Conservation (phyloP, 768 basidiomycete species). For the Leccinellum rugosiceps region DNA sequence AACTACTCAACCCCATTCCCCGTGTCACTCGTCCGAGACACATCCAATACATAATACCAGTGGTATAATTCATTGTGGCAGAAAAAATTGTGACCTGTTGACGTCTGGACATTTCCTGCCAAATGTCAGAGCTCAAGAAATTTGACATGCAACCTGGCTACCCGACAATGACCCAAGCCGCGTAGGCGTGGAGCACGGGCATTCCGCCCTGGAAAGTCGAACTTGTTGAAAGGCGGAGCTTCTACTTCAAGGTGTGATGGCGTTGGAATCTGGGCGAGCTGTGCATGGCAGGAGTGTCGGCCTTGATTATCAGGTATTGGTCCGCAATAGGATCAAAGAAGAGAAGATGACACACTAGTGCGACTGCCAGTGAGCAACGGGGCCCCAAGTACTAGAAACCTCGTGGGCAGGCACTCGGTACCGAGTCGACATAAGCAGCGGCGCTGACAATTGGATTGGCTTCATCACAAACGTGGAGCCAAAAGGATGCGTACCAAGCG, state of each 20-base stretch:
- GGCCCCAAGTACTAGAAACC: too few species aligned
- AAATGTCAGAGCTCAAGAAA: not conserved
- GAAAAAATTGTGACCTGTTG: not conserved
- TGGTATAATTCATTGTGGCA: not conserved
- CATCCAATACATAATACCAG: not conserved
- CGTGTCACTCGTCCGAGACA: not conserved
- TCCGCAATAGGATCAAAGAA: too few species aligned
- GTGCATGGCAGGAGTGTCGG: not conserved
- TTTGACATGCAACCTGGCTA: not conserved
- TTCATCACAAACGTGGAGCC: not conserved
- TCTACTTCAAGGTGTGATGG: too few species aligned
- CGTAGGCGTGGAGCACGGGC: not conserved
- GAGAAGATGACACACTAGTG: not conserved
- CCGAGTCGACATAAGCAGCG: not conserved
- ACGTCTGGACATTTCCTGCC: conserved; percentile 2
- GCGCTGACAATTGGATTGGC: not conserved
- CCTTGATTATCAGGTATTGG: not conserved
- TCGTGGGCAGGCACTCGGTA: not conserved
- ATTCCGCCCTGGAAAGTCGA: not conserved
- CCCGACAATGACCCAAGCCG: not conserved
- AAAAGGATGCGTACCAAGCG: not conserved
- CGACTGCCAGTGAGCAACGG: too few species aligned
- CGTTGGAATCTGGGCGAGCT: not conserved
- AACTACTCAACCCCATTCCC: not conserved
- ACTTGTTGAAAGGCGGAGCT: not conserved